These are phyloP conservation scores for Trematosphaeria pertusa DNA, from an alignment of 2,329 filamentous ascomycete species.

Conservation along the genomic window DNA sequence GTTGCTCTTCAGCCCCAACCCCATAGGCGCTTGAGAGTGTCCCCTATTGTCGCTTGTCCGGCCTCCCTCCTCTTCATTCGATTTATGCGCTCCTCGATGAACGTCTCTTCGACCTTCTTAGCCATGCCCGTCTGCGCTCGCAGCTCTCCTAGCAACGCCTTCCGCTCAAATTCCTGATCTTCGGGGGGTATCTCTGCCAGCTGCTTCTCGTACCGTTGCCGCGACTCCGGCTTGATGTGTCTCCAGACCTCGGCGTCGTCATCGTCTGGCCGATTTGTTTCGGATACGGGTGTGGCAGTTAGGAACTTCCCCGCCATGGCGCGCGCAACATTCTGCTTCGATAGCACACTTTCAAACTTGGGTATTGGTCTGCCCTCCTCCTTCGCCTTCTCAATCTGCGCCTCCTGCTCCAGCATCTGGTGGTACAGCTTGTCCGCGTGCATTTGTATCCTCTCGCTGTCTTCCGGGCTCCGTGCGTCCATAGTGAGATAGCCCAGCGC, in stretches of 20 bases:
- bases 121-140: conserved; percentile 36
- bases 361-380: conserved; percentile 62
- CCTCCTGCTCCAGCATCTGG: conserved; percentile 83
- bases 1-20: conserved; percentile 37
- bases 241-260: conserved; percentile 36
- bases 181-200: conserved; percentile 35
- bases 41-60: conserved; percentile 46
- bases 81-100: conserved; percentile 43
- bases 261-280: conserved; percentile 4
- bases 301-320: conserved; percentile 29
- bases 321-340: conserved; percentile 39
- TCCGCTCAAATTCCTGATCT: conserved; percentile 43
- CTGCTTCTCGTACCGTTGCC: conserved; percentile 42
- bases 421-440: conserved; percentile 92
- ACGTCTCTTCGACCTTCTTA: conserved; percentile 41
- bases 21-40: conserved; percentile 47
- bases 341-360: conserved; percentile 64
- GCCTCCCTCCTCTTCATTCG: conserved; percentile 44
- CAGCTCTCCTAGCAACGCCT: conserved; percentile 45
- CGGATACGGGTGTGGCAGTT: conserved; percentile 9
- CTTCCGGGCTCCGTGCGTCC: conserved; percentile 69
- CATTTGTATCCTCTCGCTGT: conserved; percentile 88
- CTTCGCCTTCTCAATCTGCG: conserved; percentile 72
- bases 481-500: conserved; percentile 84
- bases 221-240: conserved; percentile 37